phyloP scores from a whole-genome alignment of 768 basidiomycete species.

The Suillus weaverae region DNA sequence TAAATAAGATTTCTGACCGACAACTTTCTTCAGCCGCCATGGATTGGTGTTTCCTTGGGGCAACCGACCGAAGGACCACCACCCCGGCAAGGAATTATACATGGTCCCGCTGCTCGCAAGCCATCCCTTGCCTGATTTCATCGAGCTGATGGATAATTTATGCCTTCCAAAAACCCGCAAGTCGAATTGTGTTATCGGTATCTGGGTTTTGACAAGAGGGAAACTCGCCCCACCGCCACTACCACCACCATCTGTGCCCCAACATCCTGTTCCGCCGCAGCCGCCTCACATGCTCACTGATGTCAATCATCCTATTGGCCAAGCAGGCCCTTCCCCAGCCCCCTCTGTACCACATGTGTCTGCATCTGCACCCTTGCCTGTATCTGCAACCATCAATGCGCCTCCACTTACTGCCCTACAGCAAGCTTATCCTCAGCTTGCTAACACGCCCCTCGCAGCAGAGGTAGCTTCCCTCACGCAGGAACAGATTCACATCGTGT shows the following conservation, averaged over 20 bases:
- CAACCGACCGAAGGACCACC: constrained; percentile 63
- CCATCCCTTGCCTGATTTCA: constrained; percentile 76
- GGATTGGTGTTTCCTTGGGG: constrained; percentile 89
- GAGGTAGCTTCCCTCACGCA: constrained; percentile 75
- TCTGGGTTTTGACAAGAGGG: constrained; percentile 85
- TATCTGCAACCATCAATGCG: neutral
- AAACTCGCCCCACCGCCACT: constrained; percentile 55
- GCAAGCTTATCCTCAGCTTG: constrained; percentile 35
- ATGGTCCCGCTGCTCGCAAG: constrained; percentile 72
- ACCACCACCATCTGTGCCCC: constrained; percentile 20
- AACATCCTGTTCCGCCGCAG: constrained; percentile 16
- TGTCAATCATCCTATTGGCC: neutral
- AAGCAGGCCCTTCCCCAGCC: constrained; percentile 17
- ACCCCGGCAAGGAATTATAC: constrained; percentile 85
- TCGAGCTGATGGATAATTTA: constrained; percentile 80
- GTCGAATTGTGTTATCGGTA: constrained; percentile 71
- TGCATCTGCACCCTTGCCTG: constrained; percentile 5
- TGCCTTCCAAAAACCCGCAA: constrained; percentile 62
- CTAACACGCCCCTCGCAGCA: constrained; percentile 58
- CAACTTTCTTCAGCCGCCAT: constrained; percentile 59
- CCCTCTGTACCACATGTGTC: constrained; percentile 14
- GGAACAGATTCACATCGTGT: constrained; percentile 70
- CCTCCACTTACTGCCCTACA: constrained; percentile 24
- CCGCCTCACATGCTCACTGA: constrained; percentile 19
- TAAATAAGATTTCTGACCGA: constrained; percentile 12